Evolutionary conservation across 768 basidiomycete species (phyloP), one percentile per base, ranked within the genome.

Genomic region (Naematelia encephala): DNA sequence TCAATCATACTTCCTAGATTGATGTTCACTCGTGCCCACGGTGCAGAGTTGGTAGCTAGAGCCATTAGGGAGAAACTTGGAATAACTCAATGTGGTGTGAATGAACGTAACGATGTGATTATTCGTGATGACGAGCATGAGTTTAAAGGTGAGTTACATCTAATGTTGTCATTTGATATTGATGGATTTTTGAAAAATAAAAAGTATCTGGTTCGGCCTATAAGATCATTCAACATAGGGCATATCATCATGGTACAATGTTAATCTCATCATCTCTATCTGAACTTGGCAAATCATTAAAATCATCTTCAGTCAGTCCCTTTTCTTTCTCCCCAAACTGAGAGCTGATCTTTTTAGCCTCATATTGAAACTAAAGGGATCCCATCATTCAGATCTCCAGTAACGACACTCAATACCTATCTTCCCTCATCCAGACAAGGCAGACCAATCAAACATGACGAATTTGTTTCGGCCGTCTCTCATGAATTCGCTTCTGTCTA

Each of bases 191-290:
- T n/a, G n/a, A 16, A 44, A 28, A 23, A 26, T 4, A 26, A 51
- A 21, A 22, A 98, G 87, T 97, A 61, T 98, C 94, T 48, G 96
- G 96, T 43, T 97, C 92, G 8, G 96, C 96, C 11, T 99, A 96
- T 80, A 97, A 96, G 79, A 89, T 99, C 56, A 87, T 88, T 45
- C 88, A 85, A 66, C 84, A 85, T 53, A 82, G 96, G 26, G 91
- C 92, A 5, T 98, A 97, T 78, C 94, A 98, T 68, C 96, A 99
- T 67, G 96, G 96, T 0, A 99, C 96, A 14, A 99, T 99, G 96
- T 84, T 99, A 25, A 88, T 98, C 21, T 87, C 89, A 5, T 91
- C 91, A 2, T 79, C 82, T 47, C 82, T 97, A 26, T 80, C 82
- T 29, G 81, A 83, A 4, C 79, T 99, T 5, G 87, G 89, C 0